Evolutionary conservation across 345 rosid species (phyloP).

Genomic region (Populus davidiana): DNA sequence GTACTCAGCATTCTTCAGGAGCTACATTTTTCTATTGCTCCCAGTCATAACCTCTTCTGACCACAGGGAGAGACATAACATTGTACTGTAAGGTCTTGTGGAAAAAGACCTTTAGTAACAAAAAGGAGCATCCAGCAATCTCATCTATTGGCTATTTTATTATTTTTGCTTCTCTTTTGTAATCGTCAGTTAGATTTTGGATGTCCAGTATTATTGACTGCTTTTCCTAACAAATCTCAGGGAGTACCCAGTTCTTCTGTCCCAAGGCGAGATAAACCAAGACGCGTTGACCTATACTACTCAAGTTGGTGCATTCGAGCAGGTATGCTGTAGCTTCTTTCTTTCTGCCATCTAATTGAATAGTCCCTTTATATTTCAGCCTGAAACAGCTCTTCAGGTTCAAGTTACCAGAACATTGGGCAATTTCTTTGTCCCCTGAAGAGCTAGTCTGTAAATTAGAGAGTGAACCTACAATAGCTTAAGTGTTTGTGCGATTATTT

Average conservation of each 20-base stretch:
- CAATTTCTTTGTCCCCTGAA: neutral
- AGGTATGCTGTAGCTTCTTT: conserved; percentile 34
- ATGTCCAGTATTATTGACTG: conserved; percentile 4
- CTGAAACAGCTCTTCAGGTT: neutral
- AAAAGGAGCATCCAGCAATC: neutral
- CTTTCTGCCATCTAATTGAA: neutral
- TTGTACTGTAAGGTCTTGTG: neutral
- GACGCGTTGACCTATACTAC: conserved; percentile 67
- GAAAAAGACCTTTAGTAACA: neutral
- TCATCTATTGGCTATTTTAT: neutral
- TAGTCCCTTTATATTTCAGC: neutral
- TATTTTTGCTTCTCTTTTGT: neutral
- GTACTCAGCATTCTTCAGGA: neutral
- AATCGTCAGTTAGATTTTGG: conserved; percentile 1
- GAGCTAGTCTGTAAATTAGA: neutral
- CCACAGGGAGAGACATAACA: neutral
- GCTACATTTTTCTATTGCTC: neutral
- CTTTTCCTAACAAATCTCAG: conserved; percentile 32
- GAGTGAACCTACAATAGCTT: neutral
- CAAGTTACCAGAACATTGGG: neutral
- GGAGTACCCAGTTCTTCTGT: conserved; percentile 56
- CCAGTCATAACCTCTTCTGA: neutral
- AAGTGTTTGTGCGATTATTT: neutral
- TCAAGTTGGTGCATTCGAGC: conserved; percentile 84
- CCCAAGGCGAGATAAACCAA: conserved; percentile 51